Conservation (phyloP, 768 basidiomycete species). For the Serendipita indica region DNA sequence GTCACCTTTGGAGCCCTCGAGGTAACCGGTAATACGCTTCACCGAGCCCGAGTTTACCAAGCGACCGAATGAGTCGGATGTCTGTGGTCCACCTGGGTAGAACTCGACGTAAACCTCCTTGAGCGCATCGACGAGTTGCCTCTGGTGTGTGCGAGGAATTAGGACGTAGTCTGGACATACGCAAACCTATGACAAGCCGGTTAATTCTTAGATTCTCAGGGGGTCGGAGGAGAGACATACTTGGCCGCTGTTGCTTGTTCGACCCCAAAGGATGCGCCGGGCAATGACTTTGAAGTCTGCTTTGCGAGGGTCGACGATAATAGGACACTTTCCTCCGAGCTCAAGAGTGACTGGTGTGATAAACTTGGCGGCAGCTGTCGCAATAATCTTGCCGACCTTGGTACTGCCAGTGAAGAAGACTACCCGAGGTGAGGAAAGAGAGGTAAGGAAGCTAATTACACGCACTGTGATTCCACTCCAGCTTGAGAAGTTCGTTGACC, state of each 20-base stretch:
- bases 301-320: conserved; percentile 47
- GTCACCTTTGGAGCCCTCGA: conserved; percentile 53
- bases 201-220: background rate
- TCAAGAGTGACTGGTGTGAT: conserved; percentile 54
- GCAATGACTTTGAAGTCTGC: conserved; percentile 53
- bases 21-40: conserved; percentile 40
- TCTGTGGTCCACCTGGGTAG: conserved; percentile 34
- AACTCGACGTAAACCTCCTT: conserved; percentile 36
- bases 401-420: conserved; percentile 32
- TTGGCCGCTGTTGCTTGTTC: conserved; percentile 59
- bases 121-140: conserved; percentile 27
- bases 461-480: conserved; percentile 50
- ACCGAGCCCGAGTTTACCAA: conserved; percentile 42
- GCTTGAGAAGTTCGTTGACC: conserved; percentile 54
- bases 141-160: conserved; percentile 29
- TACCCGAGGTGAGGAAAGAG: conserved; percentile 15
- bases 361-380: conserved; percentile 59
- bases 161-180: conserved; percentile 44
- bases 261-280: conserved; percentile 71
- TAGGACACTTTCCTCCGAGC: conserved; percentile 48
- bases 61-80: conserved; percentile 33
- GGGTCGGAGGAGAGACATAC: conserved; percentile 18
- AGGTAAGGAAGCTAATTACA: background rate
- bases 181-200: conserved; percentile 37
- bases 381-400: conserved; percentile 51